A percentile compares a stretch with the other conserved stretches of the same genome.
Conservation (phyloP, 306 rosid genomes). For the Acacia crassicarpa region DNA sequence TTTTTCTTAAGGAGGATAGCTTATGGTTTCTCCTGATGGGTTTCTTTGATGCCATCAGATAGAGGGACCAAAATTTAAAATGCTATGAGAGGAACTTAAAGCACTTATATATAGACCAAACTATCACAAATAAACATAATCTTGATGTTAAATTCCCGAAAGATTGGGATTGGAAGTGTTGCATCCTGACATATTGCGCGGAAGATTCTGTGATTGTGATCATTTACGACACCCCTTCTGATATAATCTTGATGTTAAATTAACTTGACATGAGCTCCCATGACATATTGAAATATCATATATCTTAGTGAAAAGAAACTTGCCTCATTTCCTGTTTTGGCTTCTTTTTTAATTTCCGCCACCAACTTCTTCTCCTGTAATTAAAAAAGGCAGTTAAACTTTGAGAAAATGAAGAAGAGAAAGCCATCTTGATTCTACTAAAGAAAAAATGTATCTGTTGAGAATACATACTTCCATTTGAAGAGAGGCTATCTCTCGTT, state of each 20-base stretch:
- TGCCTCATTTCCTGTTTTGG: constrained; percentile 96
- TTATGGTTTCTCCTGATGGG: not conserved
- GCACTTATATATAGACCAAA: not conserved
- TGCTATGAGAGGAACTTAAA: not conserved
- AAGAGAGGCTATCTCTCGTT: constrained; percentile 85
- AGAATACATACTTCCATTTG: constrained; percentile 73
- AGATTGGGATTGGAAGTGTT: no score
- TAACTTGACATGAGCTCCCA: not conserved
- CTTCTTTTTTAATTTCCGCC: constrained; percentile 86
- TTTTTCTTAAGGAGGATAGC: not conserved
- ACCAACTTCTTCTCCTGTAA: constrained; percentile 88
- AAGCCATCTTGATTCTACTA: constrained; percentile 5
- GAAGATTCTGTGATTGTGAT: no score
- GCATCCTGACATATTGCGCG: no score
- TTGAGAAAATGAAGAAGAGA: constrained; percentile 10
- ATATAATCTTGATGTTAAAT: not conserved
- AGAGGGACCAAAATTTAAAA: not conserved
- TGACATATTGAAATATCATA: not conserved
- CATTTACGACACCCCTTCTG: no score
- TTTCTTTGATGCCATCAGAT: not conserved
- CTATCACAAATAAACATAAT: not conserved
- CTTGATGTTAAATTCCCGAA: constrained; percentile 5
- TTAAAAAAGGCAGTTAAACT: constrained; percentile 23
- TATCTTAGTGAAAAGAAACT: constrained; percentile 19
- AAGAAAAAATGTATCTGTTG: constrained; percentile 15